phyloP scores from a whole-genome alignment of 2,329 filamentous ascomycete genomes.

The Colletotrichum salicis region DNA sequence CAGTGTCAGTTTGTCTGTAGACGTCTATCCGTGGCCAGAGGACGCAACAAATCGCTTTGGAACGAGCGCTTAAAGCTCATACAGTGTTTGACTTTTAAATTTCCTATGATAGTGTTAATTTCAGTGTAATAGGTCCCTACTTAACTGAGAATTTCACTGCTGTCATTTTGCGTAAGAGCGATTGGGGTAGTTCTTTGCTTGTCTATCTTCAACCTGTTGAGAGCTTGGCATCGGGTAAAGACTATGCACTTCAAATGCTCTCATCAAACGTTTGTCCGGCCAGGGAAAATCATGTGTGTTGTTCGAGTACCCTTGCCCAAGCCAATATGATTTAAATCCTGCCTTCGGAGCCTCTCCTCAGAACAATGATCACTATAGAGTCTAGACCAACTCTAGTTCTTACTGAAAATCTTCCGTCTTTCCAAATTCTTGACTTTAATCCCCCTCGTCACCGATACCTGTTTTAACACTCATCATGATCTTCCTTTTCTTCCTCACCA shows the following conservation, averaged over 20 bases:
- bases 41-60: not conserved
- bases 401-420: not conserved
- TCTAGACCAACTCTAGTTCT: not conserved
- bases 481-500: not conserved
- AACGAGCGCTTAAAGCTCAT: not conserved
- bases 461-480: not conserved
- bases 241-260: not conserved
- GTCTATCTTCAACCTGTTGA: not conserved
- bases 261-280: not conserved
- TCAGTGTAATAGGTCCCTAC: not conserved
- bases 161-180: not conserved
- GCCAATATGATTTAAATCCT: not conserved
- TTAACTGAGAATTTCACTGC: not conserved
- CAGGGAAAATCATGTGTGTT: not conserved
- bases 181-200: not conserved
- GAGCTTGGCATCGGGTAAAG: not conserved
- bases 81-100: not conserved
- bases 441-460: not conserved
- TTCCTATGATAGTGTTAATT: accelerated
- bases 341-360: not conserved
- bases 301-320: not conserved
- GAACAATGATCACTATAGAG: not conserved
- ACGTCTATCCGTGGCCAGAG: not conserved
- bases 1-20: not conserved
- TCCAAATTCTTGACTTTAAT: not conserved